Base-by-base conservation (phyloP, 768 basidiomycete genomes). In the Lactarius indigo region DNA sequence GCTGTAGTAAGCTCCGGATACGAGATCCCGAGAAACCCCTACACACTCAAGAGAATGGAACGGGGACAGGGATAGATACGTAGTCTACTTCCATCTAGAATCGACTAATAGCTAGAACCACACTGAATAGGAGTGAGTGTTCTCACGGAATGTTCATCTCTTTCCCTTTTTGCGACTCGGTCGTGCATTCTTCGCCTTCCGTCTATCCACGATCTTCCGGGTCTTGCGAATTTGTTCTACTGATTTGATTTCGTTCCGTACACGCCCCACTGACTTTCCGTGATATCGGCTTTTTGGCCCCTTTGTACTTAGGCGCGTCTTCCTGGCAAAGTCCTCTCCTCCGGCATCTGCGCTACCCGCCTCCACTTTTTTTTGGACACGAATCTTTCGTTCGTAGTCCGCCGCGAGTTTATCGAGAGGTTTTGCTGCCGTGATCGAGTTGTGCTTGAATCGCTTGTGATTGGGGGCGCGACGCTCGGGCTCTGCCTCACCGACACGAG, bases 141-240 rank as follows among this genome's bases (percentile, higher is more conserved):
- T 52, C 23, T 42, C 18, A 39, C 57, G 35, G 5, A 35, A 35
- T 35, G 18, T 28, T 39, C 72, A 76, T 66, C 60, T 71, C 68
- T 31, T 77, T 73, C 81, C 76, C 72, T 78, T 82, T 42, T 83
- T 80, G 55, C 75, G 77, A 70, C 79, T 80, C 9, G 90, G 87
- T 33, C 94, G 83, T n/a, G 91, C 91, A 73, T 95, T 95, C 79
- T 91, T 95, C 23, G 82, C 86, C 74, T 81, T 85, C 72, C 83
- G 85, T 69, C 83, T 86, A 71, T 93, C 91, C 73, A 79, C 72
- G 23, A 82, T 59, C 72, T 86, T 86, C 68, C 95, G 83, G 37
- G 82, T 79, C 74, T 89, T 95, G 69, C 92, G 85, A 68, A 98
- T 95, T 74, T 96, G 91, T 58, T 94, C 92, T 31, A 85, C 87